A percentile compares a stretch with the other conserved stretches of the same genome.
Conservation (phyloP, 106 monocot genomes). For the Dendrobium nobile region DNA sequence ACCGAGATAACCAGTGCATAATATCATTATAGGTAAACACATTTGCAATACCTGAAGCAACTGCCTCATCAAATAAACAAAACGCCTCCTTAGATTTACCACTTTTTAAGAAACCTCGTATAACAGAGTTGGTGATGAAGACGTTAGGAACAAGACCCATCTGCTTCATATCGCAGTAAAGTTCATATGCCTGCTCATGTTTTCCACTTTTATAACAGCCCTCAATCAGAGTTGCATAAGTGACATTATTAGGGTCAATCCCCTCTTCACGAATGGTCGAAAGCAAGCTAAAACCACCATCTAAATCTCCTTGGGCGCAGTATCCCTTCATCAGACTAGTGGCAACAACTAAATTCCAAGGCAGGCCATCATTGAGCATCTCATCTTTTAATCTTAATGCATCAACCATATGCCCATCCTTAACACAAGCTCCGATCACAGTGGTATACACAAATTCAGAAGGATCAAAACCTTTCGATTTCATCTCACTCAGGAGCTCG, state of each 20-base stretch:
- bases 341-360: constrained; percentile 27
- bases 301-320: constrained; percentile 30
- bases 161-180: constrained; percentile 52
- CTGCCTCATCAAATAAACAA: constrained; percentile 47
- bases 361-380: constrained; percentile 23
- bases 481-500: constrained; percentile 41
- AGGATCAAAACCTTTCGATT: constrained; percentile 25
- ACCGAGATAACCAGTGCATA: constrained; percentile 46
- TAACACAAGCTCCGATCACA: constrained; percentile 51
- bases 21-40: constrained; percentile 53
- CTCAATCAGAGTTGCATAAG: constrained; percentile 48
- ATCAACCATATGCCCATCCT: constrained; percentile 38
- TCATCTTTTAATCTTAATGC: constrained; percentile 53
- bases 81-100: constrained; percentile 24
- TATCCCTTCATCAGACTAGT: constrained; percentile 53
- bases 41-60: constrained; percentile 25
- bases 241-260: constrained; percentile 31
- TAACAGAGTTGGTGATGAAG: constrained; percentile 28
- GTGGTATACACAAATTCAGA: constrained; percentile 23
- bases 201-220: constrained; percentile 41
- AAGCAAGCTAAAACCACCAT: constrained; percentile 31
- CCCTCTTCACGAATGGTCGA: constrained; percentile 22
- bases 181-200: constrained; percentile 37
- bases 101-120: constrained; percentile 32
- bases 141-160: constrained; percentile 30